A percentile compares a stretch with the other conserved stretches of the same genome.
Evolutionary conservation across 1,284 basidiomycete genomes (phyloP).

Genomic region (Pterulicium gracile): DNA sequence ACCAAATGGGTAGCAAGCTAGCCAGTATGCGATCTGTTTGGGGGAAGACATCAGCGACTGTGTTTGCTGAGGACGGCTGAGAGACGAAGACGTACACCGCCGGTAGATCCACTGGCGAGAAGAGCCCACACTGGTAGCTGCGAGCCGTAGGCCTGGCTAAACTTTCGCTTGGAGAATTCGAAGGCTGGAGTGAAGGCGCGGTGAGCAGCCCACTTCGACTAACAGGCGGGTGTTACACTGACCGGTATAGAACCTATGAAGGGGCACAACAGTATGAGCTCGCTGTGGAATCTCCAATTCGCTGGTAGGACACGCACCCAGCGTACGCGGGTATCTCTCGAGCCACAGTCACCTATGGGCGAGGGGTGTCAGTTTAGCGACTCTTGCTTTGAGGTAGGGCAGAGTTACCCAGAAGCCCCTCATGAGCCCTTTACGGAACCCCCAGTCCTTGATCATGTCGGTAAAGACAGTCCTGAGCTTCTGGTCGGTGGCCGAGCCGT

Average conservation of each 20-base stretch:
- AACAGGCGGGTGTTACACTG: no score
- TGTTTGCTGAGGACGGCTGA: not conserved
- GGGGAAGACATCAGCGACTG: no score
- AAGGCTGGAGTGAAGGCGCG: conserved; percentile 55
- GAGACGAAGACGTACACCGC: conserved; percentile 26
- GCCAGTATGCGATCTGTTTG: conserved; percentile 80
- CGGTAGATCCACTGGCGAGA: conserved; percentile 77
- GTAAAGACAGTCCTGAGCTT: conserved; percentile 57
- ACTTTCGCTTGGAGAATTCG: conserved; percentile 79
- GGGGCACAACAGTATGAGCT: conserved; percentile 1
- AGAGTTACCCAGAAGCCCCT: conserved; percentile 83
- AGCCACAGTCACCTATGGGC: conserved; percentile 71
- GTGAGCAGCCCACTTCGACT: no score
- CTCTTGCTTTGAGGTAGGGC: not conserved
- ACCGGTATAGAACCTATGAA: conserved; percentile 65
- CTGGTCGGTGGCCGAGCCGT: conserved; percentile 69
- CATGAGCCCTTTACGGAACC: conserved; percentile 85
- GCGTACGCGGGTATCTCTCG: conserved; percentile 95
- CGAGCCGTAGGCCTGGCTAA: conserved; percentile 48
- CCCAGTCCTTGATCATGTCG: conserved; percentile 82
- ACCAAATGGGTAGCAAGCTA: conserved; percentile 86
- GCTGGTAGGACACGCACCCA: conserved; percentile 37
- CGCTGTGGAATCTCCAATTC: not conserved
- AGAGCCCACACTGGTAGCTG: conserved; percentile 85
- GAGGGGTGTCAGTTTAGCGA: not conserved